Evolutionary conservation across 2,329 filamentous ascomycete genomes (phyloP), one percentile per base, ranked within the genome.

Genomic region (Clonostachys chloroleuca): DNA sequence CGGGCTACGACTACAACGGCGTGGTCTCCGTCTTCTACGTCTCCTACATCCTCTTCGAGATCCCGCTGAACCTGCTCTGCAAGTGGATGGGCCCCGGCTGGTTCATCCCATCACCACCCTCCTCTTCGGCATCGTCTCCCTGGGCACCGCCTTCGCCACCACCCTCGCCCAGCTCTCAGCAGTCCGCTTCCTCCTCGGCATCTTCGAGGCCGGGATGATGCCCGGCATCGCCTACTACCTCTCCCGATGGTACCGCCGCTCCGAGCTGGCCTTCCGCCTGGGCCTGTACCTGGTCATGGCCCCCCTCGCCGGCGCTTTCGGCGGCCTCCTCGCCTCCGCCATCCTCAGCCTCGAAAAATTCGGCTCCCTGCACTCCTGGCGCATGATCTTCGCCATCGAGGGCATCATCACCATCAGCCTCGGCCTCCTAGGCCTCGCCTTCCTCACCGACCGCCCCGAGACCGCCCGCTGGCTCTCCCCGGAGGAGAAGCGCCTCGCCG

Each of bases 161-260:
- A 72, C 75, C 47, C 70, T 78, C 17, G 64, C 72, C 2, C 63
- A 69, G 16, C 63, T 71, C 3, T 81, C 72, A 36, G 84, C 73
- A 13, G 83, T 89, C 0, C 79, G 86, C 6, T 88, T 89, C 54
- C 52, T 88, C 0, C 73, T 88, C 0, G 82, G 82, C 10, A 63
- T 86, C 12, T 88, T 89, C 49, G 87, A 91, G 63, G 83, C 86
- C 1, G 86, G 86, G 8, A 82, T 90, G 78, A 63, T 89, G 46
- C 86, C 86, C 0, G 86, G 86, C 0, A 87, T 88, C 39, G 84
- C 84, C 0, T 90, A 89, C 63, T 89, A 89, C 55, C 66, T 89
- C 17, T 84, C 79, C 1, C 71, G 85, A 45, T 89, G 85, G 85
- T 89, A 89, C 54, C 72, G 83, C n/a, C 72, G 82, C 34, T 77